Evolutionary conservation across 768 basidiomycete species (phyloP).

Genomic region (Dentipellis fragilis): DNA sequence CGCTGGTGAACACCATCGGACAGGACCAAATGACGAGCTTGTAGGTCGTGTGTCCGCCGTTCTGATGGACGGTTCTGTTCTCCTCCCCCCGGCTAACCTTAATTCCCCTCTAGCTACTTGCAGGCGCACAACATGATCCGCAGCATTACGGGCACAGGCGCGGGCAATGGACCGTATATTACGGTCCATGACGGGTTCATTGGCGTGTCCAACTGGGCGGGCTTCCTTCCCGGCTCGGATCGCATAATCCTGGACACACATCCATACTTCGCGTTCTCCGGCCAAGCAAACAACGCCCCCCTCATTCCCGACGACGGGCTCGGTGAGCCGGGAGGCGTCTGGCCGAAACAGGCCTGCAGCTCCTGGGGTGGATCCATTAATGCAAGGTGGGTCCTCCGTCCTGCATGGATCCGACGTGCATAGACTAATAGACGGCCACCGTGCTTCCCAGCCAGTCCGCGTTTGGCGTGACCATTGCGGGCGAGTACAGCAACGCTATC

Average conservation of each 20-base stretch:
- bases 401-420: neutral
- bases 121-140: conserved; percentile 58
- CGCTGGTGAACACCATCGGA: conserved; percentile 46
- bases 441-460: conserved; percentile 25
- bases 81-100: conserved; percentile 5
- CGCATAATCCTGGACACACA: conserved; percentile 42
- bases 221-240: conserved; percentile 29
- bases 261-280: conserved; percentile 28
- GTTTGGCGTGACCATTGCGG: conserved; percentile 66
- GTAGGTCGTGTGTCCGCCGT: conserved; percentile 32
- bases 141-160: conserved; percentile 65
- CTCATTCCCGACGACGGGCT: conserved; percentile 25
- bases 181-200: conserved; percentile 48
- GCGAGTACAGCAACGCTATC: conserved; percentile 65
- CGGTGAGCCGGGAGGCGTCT: conserved; percentile 17
- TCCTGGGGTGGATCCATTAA: conserved; percentile 33
- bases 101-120: conserved; percentile 40
- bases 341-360: conserved; percentile 24
- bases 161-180: conserved; percentile 56
- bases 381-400: conserved; percentile 24
- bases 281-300: conserved; percentile 8
- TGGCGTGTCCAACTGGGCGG: conserved; percentile 33
- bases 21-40: conserved; percentile 45
- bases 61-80: conserved; percentile 13
- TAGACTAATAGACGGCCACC: neutral